A percentile compares a stretch with the other conserved stretches of the same genome.
These are phyloP conservation scores for Colletotrichum spaethianum DNA, from an alignment of 2,329 filamentous ascomycete species.

Conservation along the genomic window DNA sequence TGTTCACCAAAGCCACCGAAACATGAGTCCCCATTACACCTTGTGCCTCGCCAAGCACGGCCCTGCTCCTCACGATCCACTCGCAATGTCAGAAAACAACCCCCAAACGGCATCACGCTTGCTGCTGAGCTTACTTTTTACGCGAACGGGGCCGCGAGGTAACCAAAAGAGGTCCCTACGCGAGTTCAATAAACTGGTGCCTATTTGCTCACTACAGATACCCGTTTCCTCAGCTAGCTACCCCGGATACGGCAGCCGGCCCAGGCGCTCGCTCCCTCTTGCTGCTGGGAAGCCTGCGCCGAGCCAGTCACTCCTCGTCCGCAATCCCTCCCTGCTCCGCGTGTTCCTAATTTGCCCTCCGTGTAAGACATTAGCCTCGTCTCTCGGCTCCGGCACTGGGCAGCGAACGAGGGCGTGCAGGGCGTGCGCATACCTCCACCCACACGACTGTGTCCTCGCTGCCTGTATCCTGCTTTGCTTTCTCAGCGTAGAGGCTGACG, in stretches of 20 bases:
- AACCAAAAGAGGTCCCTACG: slow-evolving; percentile 7
- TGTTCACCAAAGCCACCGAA: slow-evolving; percentile 11
- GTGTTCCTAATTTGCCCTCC: background rate
- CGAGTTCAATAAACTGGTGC: background rate
- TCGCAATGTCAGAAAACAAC: slow-evolving; percentile 4
- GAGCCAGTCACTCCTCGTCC: slow-evolving; percentile 4
- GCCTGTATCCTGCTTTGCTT: background rate
- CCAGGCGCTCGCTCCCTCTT: background rate
- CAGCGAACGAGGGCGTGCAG: background rate
- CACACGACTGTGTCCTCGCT: background rate
- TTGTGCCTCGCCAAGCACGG: background rate
- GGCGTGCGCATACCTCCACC: background rate
- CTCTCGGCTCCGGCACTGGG: slow-evolving; percentile 15
- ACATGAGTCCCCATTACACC: background rate
- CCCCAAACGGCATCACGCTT: background rate
- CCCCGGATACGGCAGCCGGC: background rate
- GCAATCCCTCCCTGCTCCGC: slow-evolving; percentile 5
- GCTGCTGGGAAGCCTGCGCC: background rate
- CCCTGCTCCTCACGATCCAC: slow-evolving; percentile 19
- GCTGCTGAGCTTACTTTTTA: background rate
- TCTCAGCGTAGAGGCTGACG: background rate
- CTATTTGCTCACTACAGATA: background rate
- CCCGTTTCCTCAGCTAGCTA: background rate
- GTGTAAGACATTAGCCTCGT: slow-evolving; percentile 25
- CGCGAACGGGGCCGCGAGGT: background rate